Evolutionary conservation across 176 grass and related monocot genomes (phyloP), one percentile per base, ranked within the genome.

Genomic region (Tillandsia leiboldiana): DNA sequence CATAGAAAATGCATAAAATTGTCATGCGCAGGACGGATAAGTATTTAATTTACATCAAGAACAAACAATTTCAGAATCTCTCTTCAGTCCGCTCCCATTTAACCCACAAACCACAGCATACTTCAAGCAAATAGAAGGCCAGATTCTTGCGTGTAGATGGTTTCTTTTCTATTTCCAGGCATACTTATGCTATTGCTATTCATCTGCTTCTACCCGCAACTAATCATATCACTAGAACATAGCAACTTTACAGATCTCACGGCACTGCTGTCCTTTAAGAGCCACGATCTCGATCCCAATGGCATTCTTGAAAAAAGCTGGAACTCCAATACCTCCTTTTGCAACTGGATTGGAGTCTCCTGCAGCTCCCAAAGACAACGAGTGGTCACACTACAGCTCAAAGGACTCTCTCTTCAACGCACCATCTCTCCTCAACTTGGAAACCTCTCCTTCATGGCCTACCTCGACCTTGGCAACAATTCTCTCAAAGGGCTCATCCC

Each of bases 361-460:
- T 77, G 66, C 51, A 47, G 47, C 11, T 20, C 51, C 50, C 26
- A 10, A 15, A 27, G 2, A 26, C 51, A 77, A 6, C 69, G 66
- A 77, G 75, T 77, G 2, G 9, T 69, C 12, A 14, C 24, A 48
- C 57, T 77, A 33, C 23, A 48, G 33, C 50, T 77, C 2, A 3
- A 42, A 61, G 65, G 65, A 53, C 7, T 70, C 49, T 77, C 75
- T 70, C 65, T 77, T 15, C 54, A 50, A 47, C 66, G 75, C 1
- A 70, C 65, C 26, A 77, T 77, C 26, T 61, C 75, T 61, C 33
- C 66, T 12, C 18, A 59, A 11, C 14, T 77, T 69, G 75, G 51
- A n/a, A 78, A 77, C 65, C 75, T 77, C 17, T 78, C 75, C 1
- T 78, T 78, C 29, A 33, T 78, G 22, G 9, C 63, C 48, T 5